Evolutionary conservation across 2,329 filamentous ascomycete genomes (phyloP).

Genomic region (Colletotrichum sp.): DNA sequence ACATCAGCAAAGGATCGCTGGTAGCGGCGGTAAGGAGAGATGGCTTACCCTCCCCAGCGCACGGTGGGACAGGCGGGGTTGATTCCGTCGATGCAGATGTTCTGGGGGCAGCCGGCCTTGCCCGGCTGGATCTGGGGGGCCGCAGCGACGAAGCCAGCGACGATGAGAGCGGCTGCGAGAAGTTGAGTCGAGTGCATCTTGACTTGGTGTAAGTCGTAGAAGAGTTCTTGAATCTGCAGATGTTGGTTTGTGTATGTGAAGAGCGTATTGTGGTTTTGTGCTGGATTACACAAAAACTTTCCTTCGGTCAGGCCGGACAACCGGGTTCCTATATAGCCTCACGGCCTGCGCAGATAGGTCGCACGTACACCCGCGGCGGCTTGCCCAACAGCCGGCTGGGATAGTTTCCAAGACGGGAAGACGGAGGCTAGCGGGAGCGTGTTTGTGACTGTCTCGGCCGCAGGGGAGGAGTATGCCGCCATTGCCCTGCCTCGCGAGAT

Average conservation of each 20-base stretch:
- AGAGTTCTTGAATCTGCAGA: too few relatives aligned
- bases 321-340: conserved; percentile 4
- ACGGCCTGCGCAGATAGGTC: background rate
- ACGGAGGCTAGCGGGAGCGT: conserved; percentile 1
- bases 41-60: conserved; percentile 30
- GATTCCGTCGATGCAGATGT: conserved; percentile 31
- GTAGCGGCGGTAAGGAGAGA: background rate
- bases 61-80: conserved; percentile 28
- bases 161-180: background rate
- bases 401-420: background rate
- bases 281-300: background rate
- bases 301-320: background rate
- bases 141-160: conserved; percentile 4
- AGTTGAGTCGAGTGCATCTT: conserved; percentile 2
- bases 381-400: background rate
- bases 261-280: background rate
- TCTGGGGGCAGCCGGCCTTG: conserved; percentile 3
- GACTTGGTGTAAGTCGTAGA: background rate
- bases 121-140: background rate
- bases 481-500: background rate
- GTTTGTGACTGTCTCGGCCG: background rate
- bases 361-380: background rate
- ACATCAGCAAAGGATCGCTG: background rate
- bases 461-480: background rate
- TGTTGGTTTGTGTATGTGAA: background rate